A percentile compares a stretch with the other conserved stretches of the same genome.
phyloP scores from a whole-genome alignment of 2,329 filamentous ascomycete species.

The Colletotrichum magnum region DNA sequence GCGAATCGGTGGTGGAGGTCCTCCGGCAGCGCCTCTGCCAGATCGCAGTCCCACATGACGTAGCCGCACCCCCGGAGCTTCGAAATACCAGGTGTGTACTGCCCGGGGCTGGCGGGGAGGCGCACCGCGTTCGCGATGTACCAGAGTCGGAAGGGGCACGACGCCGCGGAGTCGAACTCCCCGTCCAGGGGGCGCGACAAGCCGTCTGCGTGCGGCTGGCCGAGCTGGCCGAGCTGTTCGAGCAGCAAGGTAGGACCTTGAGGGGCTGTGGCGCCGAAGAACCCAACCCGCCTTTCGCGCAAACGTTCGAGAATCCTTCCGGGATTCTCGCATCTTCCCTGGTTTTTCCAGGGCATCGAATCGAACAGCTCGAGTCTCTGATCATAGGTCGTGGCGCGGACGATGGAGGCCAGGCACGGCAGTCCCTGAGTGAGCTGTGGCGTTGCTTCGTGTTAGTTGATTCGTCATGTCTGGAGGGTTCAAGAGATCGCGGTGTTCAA shows the following conservation, averaged over 20 bases:
- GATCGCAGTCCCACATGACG: slow-evolving; percentile 15
- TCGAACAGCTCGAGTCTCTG: neutral
- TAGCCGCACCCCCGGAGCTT: slow-evolving; percentile 4
- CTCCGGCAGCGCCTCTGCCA: neutral
- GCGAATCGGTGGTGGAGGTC: neutral
- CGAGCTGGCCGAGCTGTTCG: neutral
- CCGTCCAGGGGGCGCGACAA: neutral
- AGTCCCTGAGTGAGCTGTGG: neutral
- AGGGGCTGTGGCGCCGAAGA: no score
- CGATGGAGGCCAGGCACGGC: neutral
- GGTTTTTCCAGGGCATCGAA: neutral
- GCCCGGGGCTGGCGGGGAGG: neutral
- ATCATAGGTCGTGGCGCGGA: neutral
- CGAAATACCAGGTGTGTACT: no score
- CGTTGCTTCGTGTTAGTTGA: neutral
- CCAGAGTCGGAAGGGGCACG: neutral
- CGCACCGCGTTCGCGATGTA: neutral
- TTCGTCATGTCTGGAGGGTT: no score
- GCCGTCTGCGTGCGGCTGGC: no score
- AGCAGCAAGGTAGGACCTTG: no score
- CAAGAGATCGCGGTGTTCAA: neutral
- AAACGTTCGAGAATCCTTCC: no score
- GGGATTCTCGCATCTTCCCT: no score
- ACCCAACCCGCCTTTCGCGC: no score
- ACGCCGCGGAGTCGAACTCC: neutral